Evolutionary conservation across 164 flowering plant genomes (phyloP), one percentile per base, ranked within the genome.

Genomic region (Chimonanthus salicifolius): DNA sequence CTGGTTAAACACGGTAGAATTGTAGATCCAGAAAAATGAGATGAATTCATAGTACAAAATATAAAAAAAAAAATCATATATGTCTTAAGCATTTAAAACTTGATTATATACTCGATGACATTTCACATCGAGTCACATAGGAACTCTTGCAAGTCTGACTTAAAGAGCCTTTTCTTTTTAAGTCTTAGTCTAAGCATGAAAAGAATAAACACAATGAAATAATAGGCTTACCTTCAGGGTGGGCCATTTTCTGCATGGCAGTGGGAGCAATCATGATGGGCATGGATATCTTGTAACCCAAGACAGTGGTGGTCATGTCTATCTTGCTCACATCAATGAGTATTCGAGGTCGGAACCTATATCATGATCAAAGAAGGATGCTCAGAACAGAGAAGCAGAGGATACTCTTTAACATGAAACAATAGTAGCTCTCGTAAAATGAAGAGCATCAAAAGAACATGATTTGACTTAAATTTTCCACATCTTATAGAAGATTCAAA

Each of bases 231-330:
- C 96, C 98, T 76, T 91, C 92, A 76, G 94, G 95, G 75, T 91
- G 98, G 76, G 98, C 98, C 95, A 91, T 90, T 74, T 91, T 91
- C 79, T 91, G 97, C 89, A 91, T 85, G 58, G 97, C 97, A 20
- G 92, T 88, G 2, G 95, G 98, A 74, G 97, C 94, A 83, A 94
- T 82, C 98, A 91, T 90, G 76, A 94, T 94, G 3, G 98, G 97
- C 95, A 91, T 91, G n/a, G 97, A 90, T 44, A 91, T 88, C 72
- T 90, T 91, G 86, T 82, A 88, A 3, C 97, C 98, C 85, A 94
- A 78, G 10, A 90, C 79, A 69, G 87, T 90, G 68, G 97, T 83
- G 18, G 86, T 75, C 83, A 85, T 82, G 81, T 93, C 94, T 64
- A 93, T 90, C 77, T 82, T 87, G 87, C 88, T 88, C 45, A 93